phyloP scores from a whole-genome alignment of 2,329 filamentous ascomycete species.

The Fusarium pininemorale region DNA sequence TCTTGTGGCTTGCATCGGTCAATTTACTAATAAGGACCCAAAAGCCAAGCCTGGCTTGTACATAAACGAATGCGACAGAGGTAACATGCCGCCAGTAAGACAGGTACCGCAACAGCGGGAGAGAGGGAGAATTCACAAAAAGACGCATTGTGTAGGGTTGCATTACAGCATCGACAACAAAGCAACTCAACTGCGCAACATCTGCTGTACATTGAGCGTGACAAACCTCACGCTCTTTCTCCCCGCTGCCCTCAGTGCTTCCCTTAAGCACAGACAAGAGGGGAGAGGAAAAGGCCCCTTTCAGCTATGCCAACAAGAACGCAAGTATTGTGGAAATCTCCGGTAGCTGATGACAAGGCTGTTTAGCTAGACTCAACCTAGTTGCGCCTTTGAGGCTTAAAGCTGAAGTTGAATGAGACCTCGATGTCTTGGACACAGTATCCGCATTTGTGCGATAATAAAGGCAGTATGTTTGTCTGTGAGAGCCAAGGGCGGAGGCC shows the following conservation, averaged over 20 bases:
- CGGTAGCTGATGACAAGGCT: slow-evolving; percentile 15
- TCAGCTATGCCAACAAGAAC: background rate
- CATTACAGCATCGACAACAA: slow-evolving; percentile 20
- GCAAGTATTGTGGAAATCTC: background rate
- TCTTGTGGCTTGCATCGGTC: background rate
- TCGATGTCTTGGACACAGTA: slow-evolving; percentile 3
- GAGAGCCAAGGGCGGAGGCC: background rate
- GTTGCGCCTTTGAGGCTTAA: background rate
- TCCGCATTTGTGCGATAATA: background rate
- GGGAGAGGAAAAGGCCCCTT: background rate
- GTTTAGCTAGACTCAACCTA: background rate
- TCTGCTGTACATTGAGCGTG: slow-evolving; percentile 3
- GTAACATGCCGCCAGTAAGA: slow-evolving; percentile 1
- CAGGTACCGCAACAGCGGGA: slow-evolving; percentile 13
- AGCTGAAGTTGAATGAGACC: background rate
- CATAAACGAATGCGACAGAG: slow-evolving; percentile 3
- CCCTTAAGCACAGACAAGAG: background rate
- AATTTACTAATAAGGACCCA: background rate
- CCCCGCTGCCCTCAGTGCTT: background rate
- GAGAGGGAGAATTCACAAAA: background rate
- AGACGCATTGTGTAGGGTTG: slow-evolving; percentile 14
- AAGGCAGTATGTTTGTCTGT: background rate
- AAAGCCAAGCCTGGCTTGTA: slow-evolving; percentile 3
- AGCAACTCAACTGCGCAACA: background rate
- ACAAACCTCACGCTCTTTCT: background rate